These are phyloP conservation scores for Neopestalotiopsis rosae DNA, from an alignment of 2,329 filamentous ascomycete species.

Conservation along the genomic window DNA sequence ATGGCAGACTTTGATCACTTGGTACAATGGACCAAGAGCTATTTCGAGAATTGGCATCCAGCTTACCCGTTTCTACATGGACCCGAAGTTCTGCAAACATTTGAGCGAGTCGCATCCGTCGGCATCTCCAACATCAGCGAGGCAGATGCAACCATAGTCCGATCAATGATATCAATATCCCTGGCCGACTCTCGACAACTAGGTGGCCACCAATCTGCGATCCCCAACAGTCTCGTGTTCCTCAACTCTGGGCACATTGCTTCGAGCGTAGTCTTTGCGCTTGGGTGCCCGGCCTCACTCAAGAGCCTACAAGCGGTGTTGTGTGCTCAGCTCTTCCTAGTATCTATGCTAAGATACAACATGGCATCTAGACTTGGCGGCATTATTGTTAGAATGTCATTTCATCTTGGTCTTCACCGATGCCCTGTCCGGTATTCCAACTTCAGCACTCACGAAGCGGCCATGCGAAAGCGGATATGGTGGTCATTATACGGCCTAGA, in stretches of 20 bases:
- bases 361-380: constrained; percentile 62
- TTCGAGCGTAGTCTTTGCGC: constrained; percentile 50
- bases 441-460: constrained; percentile 51
- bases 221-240: constrained; percentile 52
- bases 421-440: constrained; percentile 58
- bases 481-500: constrained; percentile 63
- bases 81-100: constrained; percentile 51
- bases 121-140: constrained; percentile 36
- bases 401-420: constrained; percentile 63
- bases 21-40: constrained; percentile 54
- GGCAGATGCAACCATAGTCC: constrained; percentile 48
- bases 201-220: constrained; percentile 27
- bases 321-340: constrained; percentile 58
- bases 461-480: constrained; percentile 57
- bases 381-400: constrained; percentile 58
- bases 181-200: constrained; percentile 56
- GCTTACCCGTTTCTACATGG: constrained; percentile 62
- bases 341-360: constrained; percentile 61
- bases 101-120: constrained; percentile 47
- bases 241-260: constrained; percentile 54
- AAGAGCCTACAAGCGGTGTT: constrained; percentile 55
- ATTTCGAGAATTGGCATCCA: constrained; percentile 64
- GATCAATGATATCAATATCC: constrained; percentile 58
- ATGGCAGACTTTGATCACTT: constrained; percentile 52
- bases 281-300: constrained; percentile 53